These are phyloP conservation scores for Boletus coffeatus DNA, from an alignment of 1,284 basidiomycete species.

Conservation along the genomic window DNA sequence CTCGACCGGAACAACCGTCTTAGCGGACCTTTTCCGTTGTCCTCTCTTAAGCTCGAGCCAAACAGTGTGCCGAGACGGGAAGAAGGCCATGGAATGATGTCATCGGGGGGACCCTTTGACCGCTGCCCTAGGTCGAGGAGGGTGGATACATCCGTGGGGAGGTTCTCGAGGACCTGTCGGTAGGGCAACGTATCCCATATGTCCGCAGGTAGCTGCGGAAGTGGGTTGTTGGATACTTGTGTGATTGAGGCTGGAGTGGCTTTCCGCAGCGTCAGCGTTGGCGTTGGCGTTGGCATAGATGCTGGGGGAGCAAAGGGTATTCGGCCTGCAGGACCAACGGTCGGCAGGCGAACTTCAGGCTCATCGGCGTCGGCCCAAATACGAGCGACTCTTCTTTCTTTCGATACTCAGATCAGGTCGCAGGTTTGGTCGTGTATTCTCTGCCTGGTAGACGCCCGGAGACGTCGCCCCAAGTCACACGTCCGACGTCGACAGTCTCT, in stretches of 20 bases:
- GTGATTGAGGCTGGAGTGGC: slow-evolving; percentile 3
- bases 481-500: neutral
- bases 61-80: slow-evolving; percentile 21
- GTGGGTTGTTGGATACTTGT: slow-evolving; percentile 35
- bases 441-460: neutral
- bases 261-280: slow-evolving; percentile 1
- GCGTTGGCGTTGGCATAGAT: slow-evolving; percentile 9
- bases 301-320: neutral
- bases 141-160: slow-evolving; percentile 40
- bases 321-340: too few species aligned
- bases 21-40: slow-evolving; percentile 25
- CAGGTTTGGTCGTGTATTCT: neutral
- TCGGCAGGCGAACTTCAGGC: too few species aligned
- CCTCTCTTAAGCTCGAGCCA: slow-evolving; percentile 15
- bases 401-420: neutral
- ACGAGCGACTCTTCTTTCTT: neutral
- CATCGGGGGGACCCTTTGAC: slow-evolving; percentile 9
- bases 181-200: slow-evolving; percentile 43
- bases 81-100: slow-evolving; percentile 13
- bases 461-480: neutral
- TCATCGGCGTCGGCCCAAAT: too few species aligned
- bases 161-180: slow-evolving; percentile 37
- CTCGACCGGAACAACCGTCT: slow-evolving; percentile 20
- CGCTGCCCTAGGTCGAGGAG: slow-evolving; percentile 24
- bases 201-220: slow-evolving; percentile 46